These are phyloP conservation scores for Pythium phragmitis DNA, from an alignment of 352 stramenopile genomes.

Conservation along the genomic window DNA sequence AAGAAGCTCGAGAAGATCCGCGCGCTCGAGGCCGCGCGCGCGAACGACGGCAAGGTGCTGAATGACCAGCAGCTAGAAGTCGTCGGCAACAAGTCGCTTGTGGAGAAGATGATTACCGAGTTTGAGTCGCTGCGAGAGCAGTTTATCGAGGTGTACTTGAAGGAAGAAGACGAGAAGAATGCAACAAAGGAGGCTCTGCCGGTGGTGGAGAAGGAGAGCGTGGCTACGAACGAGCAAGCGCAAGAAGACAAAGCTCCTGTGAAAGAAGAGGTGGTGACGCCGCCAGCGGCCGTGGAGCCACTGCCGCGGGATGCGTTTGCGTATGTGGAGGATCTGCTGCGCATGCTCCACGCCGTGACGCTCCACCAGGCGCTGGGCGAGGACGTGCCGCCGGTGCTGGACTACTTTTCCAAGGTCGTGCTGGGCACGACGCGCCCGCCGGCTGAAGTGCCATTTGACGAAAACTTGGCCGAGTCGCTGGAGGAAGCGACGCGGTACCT, in stretches of 20 bases:
- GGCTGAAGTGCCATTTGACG: conserved; percentile 71
- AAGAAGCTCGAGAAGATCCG: conserved; percentile 90
- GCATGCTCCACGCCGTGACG: conserved; percentile 78
- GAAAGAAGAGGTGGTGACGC: not conserved
- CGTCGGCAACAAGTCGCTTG: conserved; percentile 52
- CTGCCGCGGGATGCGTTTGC: conserved; percentile 33
- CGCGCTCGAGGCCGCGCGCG: conserved; percentile 45
- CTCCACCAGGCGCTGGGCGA: conserved; percentile 67
- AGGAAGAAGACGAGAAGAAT: conserved; percentile 45
- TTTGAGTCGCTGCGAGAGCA: conserved; percentile 76
- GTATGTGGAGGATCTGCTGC: conserved; percentile 67
- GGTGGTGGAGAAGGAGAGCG: not conserved
- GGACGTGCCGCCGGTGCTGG: conserved; percentile 77
- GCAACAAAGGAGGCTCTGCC: not conserved
- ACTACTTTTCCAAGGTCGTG: conserved; percentile 84
- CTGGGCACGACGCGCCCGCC: conserved; percentile 77
- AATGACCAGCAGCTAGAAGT: conserved; percentile 81
- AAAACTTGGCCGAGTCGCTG: conserved; percentile 78
- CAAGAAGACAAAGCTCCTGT: not conserved
- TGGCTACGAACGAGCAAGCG: not conserved
- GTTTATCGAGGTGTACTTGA: conserved; percentile 63
- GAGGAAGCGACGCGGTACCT: conserved; percentile 79
- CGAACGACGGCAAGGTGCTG: conserved; percentile 54
- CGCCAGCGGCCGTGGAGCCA: conserved; percentile 11
- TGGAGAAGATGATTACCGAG: conserved; percentile 77